phyloP scores from a whole-genome alignment of 768 basidiomycete species.

The Hydnomerulius pinastri region DNA sequence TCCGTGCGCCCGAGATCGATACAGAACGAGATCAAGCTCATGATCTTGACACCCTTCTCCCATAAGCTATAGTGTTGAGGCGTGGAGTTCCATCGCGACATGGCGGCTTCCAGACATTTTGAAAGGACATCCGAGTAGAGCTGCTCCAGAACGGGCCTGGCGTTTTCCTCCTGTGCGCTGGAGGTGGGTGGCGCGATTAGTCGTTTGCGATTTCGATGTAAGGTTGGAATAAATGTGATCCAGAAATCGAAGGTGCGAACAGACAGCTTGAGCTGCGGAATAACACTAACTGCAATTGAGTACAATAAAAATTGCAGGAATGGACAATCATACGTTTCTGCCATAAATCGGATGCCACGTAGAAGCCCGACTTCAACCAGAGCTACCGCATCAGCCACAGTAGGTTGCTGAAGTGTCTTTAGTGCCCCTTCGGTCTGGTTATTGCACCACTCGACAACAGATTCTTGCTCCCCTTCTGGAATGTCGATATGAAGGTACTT shows the following conservation, averaged over 20 bases:
- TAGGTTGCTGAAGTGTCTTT: not conserved
- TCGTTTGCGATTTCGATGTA: not conserved
- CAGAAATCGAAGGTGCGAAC: not conserved
- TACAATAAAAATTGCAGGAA: not conserved
- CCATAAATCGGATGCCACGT: not conserved
- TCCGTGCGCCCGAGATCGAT: not conserved
- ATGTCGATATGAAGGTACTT: not conserved
- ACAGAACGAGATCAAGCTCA: not conserved
- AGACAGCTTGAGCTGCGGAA: not conserved
- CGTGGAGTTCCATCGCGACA: not conserved
- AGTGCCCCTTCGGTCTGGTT: not conserved
- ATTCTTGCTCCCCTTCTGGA: not conserved
- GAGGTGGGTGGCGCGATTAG: not conserved
- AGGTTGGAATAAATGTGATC: not conserved
- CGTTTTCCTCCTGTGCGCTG: too few species aligned
- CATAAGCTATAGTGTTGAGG: not conserved
- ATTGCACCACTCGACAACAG: not conserved
- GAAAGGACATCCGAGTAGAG: not conserved
- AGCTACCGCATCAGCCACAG: not conserved
- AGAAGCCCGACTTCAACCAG: not conserved
- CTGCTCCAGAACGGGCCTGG: too few species aligned
- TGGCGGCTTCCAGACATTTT: not conserved
- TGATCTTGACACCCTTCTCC: not conserved
- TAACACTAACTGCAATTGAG: not conserved
- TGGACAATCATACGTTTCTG: not conserved